Evolutionary conservation across 805 yeast species (phyloP).

Genomic region (Saturnispora diversa): DNA sequence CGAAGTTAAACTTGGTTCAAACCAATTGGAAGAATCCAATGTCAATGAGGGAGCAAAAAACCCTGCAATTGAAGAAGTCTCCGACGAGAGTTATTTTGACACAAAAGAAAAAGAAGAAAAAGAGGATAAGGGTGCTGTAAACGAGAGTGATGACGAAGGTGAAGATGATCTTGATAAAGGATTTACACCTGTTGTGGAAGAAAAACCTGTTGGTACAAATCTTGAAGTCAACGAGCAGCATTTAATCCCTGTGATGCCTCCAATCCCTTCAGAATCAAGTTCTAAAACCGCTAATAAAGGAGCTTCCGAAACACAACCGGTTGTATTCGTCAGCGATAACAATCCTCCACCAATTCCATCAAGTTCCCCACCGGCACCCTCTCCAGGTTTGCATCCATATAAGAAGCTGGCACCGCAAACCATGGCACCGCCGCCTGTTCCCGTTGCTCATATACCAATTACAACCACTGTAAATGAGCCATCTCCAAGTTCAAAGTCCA

Average conservation of each 20-base stretch:
- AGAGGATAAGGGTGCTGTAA: not conserved
- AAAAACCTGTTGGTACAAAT: not conserved
- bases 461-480: too few relatives aligned
- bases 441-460: constrained; percentile 13
- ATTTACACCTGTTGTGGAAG: not conserved
- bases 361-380: constrained; percentile 2
- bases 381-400: constrained; percentile 5
- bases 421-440: not conserved
- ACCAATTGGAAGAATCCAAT: not conserved
- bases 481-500: constrained; percentile 11
- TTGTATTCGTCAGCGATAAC: too few relatives aligned
- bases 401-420: not conserved
- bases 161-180: constrained; percentile 5
- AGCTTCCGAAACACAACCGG: too few relatives aligned
- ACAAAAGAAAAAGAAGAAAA: not conserved
- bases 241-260: too few relatives aligned
- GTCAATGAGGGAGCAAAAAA: not conserved
- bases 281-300: too few relatives aligned
- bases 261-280: too few relatives aligned
- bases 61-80: constrained; percentile 14
- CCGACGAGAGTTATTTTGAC: constrained; percentile 10
- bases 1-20: too few relatives aligned
- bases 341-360: not conserved
- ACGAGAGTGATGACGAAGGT: not conserved
- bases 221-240: too few relatives aligned